Evolutionary conservation across 2,329 filamentous ascomycete species (phyloP), one percentile per base, ranked within the genome.

Genomic region (Sarocladiaceae sp.): DNA sequence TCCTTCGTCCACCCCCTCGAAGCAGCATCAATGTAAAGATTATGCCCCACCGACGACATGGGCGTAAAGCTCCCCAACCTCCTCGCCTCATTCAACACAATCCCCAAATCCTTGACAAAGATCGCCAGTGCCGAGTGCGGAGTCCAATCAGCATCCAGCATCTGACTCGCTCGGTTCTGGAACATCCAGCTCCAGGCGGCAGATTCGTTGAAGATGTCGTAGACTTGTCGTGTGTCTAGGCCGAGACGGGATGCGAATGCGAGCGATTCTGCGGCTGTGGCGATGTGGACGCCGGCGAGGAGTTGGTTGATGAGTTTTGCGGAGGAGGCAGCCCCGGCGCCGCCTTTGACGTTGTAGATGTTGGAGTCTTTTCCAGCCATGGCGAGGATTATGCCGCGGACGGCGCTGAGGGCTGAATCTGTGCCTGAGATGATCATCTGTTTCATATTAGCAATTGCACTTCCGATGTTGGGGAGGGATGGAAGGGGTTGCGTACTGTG

Each of bases 231-330:
- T 0, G 77, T 74, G 53, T 83, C 76, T 23, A 83, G 59, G 1
- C 78, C 78, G 3, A 80, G 68, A 10, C 72, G 71, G 2, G 76
- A 75, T 2, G 75, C 79, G 49, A 83, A 73, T 1, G 77, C 77
- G 70, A 82, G 79, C 0, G 76, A 77, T 62, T 84, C 81, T 15
- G 72, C 73, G 2, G 78, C 72, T 0, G 75, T 68, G 8, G 78
- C 71, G 44, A 84, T 81, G 60, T 84, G 79, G 4, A 81, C 76
- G 2, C 77, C 80, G 1, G 78, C 77, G 37, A 84, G 73, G 4
- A 82, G 71, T 57, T 83, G 77, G 59, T 82, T 77, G 48, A 83
- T 74, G 46, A 82, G 73, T 58, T 82, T 82, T 59, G 80, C 76
- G 18, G 80, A 81, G 10, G 74, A 78, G 4, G 78, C 78, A 4